These are phyloP conservation scores for Aspergillus sergii DNA, from an alignment of 2,329 filamentous ascomycete species.

Conservation along the genomic window DNA sequence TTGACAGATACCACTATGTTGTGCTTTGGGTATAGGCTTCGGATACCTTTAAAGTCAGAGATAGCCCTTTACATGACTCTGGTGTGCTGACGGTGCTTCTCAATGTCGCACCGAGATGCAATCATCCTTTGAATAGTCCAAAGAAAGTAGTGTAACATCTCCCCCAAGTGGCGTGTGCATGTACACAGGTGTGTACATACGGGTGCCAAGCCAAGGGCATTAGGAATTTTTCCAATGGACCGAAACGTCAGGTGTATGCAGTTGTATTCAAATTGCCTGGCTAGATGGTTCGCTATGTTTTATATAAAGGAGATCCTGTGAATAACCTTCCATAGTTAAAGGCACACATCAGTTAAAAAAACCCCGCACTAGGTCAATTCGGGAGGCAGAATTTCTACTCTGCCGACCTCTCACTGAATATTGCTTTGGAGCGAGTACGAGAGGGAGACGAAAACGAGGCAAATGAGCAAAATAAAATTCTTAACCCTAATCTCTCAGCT, in stretches of 20 bases:
- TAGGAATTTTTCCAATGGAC: not conserved
- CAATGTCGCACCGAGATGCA: no score
- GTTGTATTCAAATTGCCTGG: not conserved
- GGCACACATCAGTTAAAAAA: no score
- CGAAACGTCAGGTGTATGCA: not conserved
- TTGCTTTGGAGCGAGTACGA: not conserved
- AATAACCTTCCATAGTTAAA: not conserved
- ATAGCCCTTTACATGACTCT: not conserved
- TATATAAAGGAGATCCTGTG: fast-evolving
- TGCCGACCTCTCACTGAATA: not conserved
- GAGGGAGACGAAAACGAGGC: not conserved
- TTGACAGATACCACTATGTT: not conserved
- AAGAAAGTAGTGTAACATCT: no score
- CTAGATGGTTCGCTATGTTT: not conserved
- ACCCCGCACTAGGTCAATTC: not conserved
- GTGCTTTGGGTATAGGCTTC: not conserved
- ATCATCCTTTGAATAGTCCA: no score
- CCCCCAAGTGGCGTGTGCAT: no score
- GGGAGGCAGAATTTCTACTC: not conserved
- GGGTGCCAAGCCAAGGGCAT: not conserved
- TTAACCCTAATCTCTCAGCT: not conserved
- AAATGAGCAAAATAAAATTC: not conserved
- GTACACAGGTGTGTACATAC: no score
- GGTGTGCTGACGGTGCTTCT: no score
- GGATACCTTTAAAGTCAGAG: not conserved